Conservation (phyloP, 2,329 filamentous ascomycete genomes). For the Claviceps spartinae region DNA sequence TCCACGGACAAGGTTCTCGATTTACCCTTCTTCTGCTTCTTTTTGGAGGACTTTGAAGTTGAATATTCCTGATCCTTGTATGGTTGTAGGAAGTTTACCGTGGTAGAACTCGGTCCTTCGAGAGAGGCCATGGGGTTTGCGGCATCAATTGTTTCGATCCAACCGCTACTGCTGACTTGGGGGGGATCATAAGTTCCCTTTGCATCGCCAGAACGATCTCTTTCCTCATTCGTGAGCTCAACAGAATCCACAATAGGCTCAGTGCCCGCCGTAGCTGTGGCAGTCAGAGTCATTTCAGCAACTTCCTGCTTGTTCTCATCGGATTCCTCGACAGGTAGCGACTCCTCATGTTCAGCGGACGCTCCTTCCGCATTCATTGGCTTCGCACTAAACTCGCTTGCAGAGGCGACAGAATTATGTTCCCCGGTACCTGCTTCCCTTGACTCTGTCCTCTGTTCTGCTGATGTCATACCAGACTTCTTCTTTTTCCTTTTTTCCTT, state of each 20-base stretch:
- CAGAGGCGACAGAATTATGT: not conserved
- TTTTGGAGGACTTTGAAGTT: constrained; percentile 28
- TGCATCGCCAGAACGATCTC: not conserved
- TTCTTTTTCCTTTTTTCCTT: constrained; percentile 16
- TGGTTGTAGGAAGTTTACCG: not conserved
- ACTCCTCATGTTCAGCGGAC: constrained; percentile 5
- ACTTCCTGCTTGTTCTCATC: constrained; percentile 25
- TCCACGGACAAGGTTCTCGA: not conserved
- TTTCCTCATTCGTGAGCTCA: too few relatives aligned
- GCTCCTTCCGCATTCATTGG: constrained; percentile 1
- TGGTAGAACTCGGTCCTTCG: not conserved
- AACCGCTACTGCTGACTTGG: not conserved
- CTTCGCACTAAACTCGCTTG: not conserved
- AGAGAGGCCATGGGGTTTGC: not conserved
- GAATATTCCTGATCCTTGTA: constrained; percentile 18
- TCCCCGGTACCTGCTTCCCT: not conserved
- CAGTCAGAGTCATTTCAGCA: constrained; percentile 16
- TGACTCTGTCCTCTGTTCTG: not conserved
- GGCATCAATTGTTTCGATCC: too few relatives aligned
- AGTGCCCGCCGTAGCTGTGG: constrained; percentile 4
- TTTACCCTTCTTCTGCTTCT: constrained; percentile 17
- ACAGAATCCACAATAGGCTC: not conserved
- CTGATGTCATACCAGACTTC: not conserved
- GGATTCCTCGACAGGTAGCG: constrained; percentile 11
- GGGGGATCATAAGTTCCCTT: not conserved